Percentiles rank a stretch among this genome's conserved stretches.
Conservation (phyloP, 2,329 filamentous ascomycete species). For the Tolypocladium tropicale region DNA sequence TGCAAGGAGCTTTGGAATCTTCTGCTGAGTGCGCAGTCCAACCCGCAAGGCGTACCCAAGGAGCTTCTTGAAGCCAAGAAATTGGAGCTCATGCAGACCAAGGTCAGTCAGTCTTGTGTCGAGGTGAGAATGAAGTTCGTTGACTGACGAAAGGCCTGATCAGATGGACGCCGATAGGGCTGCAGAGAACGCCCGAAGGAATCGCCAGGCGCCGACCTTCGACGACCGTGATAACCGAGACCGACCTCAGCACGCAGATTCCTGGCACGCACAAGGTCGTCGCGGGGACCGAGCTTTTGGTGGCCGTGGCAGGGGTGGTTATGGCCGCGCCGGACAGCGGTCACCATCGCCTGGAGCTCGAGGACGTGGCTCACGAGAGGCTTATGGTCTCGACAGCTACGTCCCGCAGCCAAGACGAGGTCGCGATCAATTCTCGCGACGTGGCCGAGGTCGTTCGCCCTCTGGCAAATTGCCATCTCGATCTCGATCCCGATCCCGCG, state of each 20-base stretch:
- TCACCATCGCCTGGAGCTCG: slow-evolving; percentile 38
- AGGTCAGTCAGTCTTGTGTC: slow-evolving; percentile 51
- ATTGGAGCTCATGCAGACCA: slow-evolving; percentile 85
- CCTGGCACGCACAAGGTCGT: slow-evolving; percentile 42
- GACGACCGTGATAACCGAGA: slow-evolving; percentile 54
- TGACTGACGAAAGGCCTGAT: slow-evolving; percentile 1
- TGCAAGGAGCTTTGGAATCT: slow-evolving; percentile 93
- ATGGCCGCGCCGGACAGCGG: slow-evolving; percentile 32
- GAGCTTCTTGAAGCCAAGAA: slow-evolving; percentile 96
- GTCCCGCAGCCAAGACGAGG: slow-evolving; percentile 35
- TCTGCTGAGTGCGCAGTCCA: slow-evolving; percentile 80
- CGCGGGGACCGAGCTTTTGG: slow-evolving; percentile 41
- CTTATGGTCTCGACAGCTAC: slow-evolving; percentile 41
- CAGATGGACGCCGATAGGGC: slow-evolving; percentile 76
- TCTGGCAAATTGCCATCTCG: slow-evolving; percentile 15
- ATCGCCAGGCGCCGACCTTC: slow-evolving; percentile 56
- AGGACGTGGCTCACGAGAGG: slow-evolving; percentile 30
- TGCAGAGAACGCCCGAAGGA: slow-evolving; percentile 62
- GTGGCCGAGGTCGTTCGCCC: slow-evolving; percentile 21
- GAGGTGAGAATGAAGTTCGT: background rate
- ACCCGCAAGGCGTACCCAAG: slow-evolving; percentile 83
- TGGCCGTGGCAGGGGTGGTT: slow-evolving; percentile 30
- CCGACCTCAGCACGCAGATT: slow-evolving; percentile 40
- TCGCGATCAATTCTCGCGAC: slow-evolving; percentile 24
- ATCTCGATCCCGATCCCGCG: slow-evolving; percentile 20